These are phyloP conservation scores for Bisporella sp. DNA, from an alignment of 2,329 filamentous ascomycete species.

Conservation along the genomic window DNA sequence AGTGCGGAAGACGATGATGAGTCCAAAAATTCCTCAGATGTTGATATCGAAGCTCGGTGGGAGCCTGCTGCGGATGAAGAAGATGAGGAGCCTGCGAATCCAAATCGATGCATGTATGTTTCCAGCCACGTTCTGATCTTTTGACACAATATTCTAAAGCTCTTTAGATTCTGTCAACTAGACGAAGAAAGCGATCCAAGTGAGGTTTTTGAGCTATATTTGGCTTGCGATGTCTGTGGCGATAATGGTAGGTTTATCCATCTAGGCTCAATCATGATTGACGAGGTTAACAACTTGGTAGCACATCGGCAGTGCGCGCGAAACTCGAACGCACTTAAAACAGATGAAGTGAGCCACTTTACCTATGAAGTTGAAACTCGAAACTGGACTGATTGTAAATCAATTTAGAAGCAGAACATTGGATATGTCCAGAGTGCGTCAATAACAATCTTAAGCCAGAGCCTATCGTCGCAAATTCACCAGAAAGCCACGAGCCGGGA, in stretches of 20 bases:
- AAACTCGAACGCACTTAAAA: conserved; percentile 55
- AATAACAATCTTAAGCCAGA: conserved; percentile 39
- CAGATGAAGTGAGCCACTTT: conserved; percentile 48
- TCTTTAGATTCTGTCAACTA: conserved; percentile 69
- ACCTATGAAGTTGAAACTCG: conserved; percentile 4
- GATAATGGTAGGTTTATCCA: conserved; percentile 64
- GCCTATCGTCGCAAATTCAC: conserved; percentile 15
- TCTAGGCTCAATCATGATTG: conserved; percentile 10
- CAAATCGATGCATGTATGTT: conserved; percentile 59
- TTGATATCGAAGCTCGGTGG: conserved; percentile 49
- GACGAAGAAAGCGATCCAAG: conserved; percentile 77
- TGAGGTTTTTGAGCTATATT: conserved; percentile 72
- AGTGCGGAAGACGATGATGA: conserved; percentile 32
- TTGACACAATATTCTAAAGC: not conserved
- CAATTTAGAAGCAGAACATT: conserved; percentile 44
- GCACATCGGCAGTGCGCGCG: conserved; percentile 88
- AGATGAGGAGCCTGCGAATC: conserved; percentile 45
- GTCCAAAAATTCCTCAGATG: conserved; percentile 49
- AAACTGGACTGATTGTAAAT: conserved; percentile 4
- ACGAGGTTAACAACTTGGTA: conserved; percentile 44
- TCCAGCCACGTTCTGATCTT: conserved; percentile 6
- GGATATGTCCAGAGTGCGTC: conserved; percentile 52
- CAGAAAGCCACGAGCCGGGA: conserved; percentile 26
- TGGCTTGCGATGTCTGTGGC: conserved; percentile 71
- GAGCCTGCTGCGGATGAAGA: conserved; percentile 46